A percentile compares a stretch with the other conserved stretches of the same genome.
Conservation (phyloP, 768 basidiomycete genomes). For the Rhizopogon rudus region DNA sequence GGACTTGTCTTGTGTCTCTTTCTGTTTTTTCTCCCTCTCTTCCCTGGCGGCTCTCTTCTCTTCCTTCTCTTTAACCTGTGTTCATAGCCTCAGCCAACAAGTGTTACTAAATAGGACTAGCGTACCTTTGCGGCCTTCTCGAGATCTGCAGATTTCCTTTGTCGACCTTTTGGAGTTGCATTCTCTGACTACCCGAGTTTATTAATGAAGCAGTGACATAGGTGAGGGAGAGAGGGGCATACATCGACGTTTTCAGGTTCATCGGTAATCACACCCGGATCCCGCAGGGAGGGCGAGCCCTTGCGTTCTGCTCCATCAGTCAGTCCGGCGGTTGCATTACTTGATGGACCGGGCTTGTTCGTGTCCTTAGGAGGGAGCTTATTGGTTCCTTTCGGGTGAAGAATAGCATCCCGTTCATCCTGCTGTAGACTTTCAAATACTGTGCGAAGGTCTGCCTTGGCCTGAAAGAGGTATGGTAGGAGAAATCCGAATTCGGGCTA, state of each 20-base stretch:
- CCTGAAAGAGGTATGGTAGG: constrained; percentile 34
- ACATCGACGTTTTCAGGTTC: constrained; percentile 39
- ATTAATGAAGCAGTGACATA: background rate
- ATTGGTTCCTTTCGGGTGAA: constrained; percentile 42
- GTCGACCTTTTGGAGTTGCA: constrained; percentile 30
- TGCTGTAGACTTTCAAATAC: constrained; percentile 56
- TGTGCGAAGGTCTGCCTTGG: constrained; percentile 47
- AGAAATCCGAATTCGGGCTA: background rate
- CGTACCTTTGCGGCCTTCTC: constrained; percentile 40
- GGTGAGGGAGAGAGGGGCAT: constrained; percentile 4
- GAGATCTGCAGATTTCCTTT: constrained; percentile 50
- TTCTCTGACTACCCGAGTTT: constrained; percentile 15
- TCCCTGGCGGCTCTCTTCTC: constrained; percentile 66
- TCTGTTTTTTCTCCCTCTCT: constrained; percentile 69
- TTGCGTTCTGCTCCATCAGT: constrained; percentile 18
- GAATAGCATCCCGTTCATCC: constrained; percentile 48
- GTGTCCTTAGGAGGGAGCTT: constrained; percentile 32
- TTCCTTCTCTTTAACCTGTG: constrained; percentile 61
- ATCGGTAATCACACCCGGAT: constrained; percentile 7
- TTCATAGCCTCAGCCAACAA: constrained; percentile 3
- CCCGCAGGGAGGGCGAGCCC: constrained; percentile 22
- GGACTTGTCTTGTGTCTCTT: constrained; percentile 68
- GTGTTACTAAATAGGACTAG: background rate
- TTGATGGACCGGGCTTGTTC: constrained; percentile 14
- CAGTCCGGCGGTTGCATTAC: constrained; percentile 1